A percentile compares a stretch with the other conserved stretches of the same genome.
Conservation (phyloP, 352 stramenopile genomes). For the Blastocystis sp. region DNA sequence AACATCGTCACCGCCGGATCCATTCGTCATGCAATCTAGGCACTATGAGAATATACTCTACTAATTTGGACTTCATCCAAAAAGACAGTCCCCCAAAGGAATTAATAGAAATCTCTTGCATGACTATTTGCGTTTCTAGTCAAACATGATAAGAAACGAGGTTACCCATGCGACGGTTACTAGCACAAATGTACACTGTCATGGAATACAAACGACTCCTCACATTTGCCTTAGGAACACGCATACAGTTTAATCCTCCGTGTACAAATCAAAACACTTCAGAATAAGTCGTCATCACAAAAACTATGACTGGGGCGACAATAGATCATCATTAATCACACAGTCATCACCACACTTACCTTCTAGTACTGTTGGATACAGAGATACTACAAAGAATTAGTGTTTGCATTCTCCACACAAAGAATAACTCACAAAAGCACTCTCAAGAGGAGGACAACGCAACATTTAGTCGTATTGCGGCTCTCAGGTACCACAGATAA, state of each 20-base stretch:
- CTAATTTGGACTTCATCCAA: not conserved
- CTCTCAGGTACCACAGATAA: constrained; percentile 21
- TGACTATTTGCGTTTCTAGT: constrained; percentile 66
- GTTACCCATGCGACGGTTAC: constrained; percentile 34
- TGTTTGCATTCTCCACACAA: not conserved
- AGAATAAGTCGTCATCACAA: constrained; percentile 25
- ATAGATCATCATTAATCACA: constrained; percentile 31
- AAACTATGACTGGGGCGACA: constrained; percentile 65
- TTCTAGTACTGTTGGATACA: not conserved
- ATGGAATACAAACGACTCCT: constrained; percentile 47
- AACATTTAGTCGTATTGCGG: constrained; percentile 22
- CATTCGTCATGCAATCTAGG: constrained; percentile 41
- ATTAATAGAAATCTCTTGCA: constrained; percentile 54
- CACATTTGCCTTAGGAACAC: not conserved
- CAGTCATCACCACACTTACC: not conserved
- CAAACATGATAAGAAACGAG: constrained; percentile 66
- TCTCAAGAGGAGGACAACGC: constrained; percentile 11
- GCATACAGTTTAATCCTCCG: constrained; percentile 28
- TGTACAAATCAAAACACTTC: not conserved
- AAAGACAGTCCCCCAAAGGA: not conserved
- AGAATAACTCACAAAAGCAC: not conserved
- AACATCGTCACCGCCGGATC: constrained; percentile 34
- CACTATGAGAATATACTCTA: constrained; percentile 59
- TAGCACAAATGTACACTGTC: not conserved
- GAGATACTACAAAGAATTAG: constrained; percentile 37